Evolutionary conservation across 306 rosid genomes (phyloP), one percentile per base, ranked within the genome.

Genomic region (Fragaria iinumae): DNA sequence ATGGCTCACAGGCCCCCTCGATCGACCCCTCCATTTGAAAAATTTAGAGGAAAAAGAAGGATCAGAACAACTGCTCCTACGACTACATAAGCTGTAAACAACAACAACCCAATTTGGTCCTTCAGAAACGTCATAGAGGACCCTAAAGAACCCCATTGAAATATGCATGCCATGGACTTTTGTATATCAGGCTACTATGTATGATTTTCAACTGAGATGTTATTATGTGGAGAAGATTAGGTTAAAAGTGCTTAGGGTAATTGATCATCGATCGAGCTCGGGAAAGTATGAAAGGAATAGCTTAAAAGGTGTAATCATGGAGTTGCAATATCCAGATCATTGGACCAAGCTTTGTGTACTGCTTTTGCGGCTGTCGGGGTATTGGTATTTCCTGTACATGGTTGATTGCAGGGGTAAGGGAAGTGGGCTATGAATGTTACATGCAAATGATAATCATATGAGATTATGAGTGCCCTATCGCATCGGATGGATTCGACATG

Each of bases 251-350:
- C 20, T 89, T 13, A 6, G 66, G 36, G 88, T 81, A 79, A 81
- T 78, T 79, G 44, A 21, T 25, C 25, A 56, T 20, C 6, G 93
- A 56, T 20, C 29, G 93, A 79, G 79, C 80, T 62, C n/a, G 55
- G 43, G 67, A 88, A 81, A 84, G 87, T 59, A 48, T n/a, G 8
- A 62, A 17, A 68, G 71, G 21, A 57, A 80, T 50, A 80, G n/a
- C 32, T 20, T 10, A 80, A 91, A 89, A 89, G 91, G 82, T 69
- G 29, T 76, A 84, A 87, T 87, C 79, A 86, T 89, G 75, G 74
- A 36, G 83, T 76, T 79, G 29, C 78, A 48, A 80, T 79, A 76
- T 64, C 39, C 7, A 78, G 64, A 49, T 76, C 74, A 76, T 38
- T 32, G 71, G 85, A 74, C 62, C 86, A 75, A 16, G 14, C 8